Percentiles rank a stretch among this genome's conserved stretches.
These are phyloP conservation scores for Fraxinus ornus DNA, from an alignment of 305 asterid genomes.

Conservation along the genomic window DNA sequence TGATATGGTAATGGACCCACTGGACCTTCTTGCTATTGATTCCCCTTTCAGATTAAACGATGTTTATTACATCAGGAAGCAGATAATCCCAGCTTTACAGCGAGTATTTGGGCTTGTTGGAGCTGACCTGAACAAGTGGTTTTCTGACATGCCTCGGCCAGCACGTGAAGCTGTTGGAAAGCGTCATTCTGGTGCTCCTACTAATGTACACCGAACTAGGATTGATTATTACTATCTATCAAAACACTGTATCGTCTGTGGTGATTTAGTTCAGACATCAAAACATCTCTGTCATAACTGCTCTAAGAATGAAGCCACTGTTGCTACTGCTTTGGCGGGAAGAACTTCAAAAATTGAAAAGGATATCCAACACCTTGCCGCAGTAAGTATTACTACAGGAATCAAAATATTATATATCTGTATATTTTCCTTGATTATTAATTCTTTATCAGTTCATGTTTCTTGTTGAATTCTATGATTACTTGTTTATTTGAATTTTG, in stretches of 20 bases:
- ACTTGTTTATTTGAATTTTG: not conserved
- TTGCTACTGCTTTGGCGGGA: constrained; percentile 67
- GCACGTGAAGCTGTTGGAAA: constrained; percentile 61
- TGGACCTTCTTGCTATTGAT: constrained; percentile 63
- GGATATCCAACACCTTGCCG: constrained; percentile 78
- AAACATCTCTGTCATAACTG: constrained; percentile 62
- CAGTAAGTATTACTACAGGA: constrained; percentile 58
- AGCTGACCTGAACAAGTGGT: constrained; percentile 86
- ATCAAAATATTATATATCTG: not conserved
- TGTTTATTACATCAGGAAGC: constrained; percentile 79
- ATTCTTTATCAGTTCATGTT: not conserved
- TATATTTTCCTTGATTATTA: not conserved
- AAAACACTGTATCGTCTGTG: constrained; percentile 82
- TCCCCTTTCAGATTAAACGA: constrained; percentile 87
- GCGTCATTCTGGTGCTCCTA: constrained; percentile 39
- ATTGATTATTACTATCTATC: constrained; percentile 83
- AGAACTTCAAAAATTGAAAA: constrained; percentile 78
- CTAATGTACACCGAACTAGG: constrained; percentile 60
- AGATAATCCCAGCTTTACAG: constrained; percentile 89
- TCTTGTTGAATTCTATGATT: not conserved
- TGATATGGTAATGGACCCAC: constrained; percentile 93
- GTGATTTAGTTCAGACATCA: constrained; percentile 71
- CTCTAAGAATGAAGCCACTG: constrained; percentile 60
- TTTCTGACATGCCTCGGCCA: constrained; percentile 81
- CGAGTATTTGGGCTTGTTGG: constrained; percentile 91